phyloP scores from a whole-genome alignment of 257 asterid genomes.

The Capsicum pubescens region DNA sequence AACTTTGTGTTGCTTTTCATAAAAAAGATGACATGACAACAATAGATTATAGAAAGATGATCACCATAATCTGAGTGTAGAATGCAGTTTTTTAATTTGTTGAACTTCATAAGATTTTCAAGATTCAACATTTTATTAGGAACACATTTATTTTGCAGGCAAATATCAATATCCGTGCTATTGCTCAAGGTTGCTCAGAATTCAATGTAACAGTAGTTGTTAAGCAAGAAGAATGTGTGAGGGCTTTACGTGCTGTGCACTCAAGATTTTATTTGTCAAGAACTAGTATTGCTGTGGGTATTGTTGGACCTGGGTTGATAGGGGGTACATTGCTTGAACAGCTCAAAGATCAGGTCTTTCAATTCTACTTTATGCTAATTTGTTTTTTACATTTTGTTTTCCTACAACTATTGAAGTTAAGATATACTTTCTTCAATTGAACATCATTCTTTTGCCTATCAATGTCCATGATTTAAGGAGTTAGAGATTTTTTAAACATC shows the following conservation, averaged over 20 bases:
- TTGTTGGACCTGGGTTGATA: conserved; percentile 95
- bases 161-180: conserved; percentile 90
- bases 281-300: conserved; percentile 92
- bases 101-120: not conserved
- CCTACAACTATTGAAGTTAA: conserved; percentile 18
- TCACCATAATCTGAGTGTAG: not conserved
- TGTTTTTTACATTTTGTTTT: not conserved
- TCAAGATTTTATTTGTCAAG: conserved; percentile 90
- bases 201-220: conserved; percentile 88
- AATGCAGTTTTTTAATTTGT: not conserved
- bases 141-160: conserved; percentile 59
- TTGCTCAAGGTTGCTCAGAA: conserved; percentile 99
- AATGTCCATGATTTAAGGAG: not conserved
- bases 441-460: not conserved
- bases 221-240: conserved; percentile 87
- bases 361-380: not conserved
- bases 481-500: not conserved
- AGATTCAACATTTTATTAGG: not conserved
- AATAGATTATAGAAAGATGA: not conserved
- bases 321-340: conserved; percentile 96
- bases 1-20: not conserved
- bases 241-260: conserved; percentile 96
- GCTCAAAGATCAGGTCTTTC: conserved; percentile 86
- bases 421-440: conserved; percentile 1
- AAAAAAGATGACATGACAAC: not conserved